Percentiles rank a stretch among this genome's conserved stretches.
phyloP scores from a whole-genome alignment of 2,329 filamentous ascomycete genomes.

The Penicillium sp. region DNA sequence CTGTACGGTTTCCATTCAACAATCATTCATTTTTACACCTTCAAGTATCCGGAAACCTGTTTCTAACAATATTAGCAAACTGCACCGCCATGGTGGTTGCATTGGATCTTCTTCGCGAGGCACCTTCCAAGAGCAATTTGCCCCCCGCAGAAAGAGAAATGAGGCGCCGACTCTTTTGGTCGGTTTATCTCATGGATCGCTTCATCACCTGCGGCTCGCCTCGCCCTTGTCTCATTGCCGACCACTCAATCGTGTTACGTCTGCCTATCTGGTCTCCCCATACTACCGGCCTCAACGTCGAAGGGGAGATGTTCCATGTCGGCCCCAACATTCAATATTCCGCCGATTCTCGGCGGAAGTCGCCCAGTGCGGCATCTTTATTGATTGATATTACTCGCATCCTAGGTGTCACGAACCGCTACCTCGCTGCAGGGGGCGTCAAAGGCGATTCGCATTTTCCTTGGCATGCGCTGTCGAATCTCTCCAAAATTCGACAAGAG shows the following conservation, averaged over 20 bases:
- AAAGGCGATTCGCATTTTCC: slow-evolving; percentile 90
- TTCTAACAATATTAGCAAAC: slow-evolving; percentile 56
- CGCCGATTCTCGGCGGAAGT: slow-evolving; percentile 69
- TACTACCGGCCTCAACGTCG: slow-evolving; percentile 64
- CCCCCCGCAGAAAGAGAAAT: slow-evolving; percentile 74
- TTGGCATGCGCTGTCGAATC: slow-evolving; percentile 83
- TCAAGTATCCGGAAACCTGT: too few relatives aligned
- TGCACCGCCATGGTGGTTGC: slow-evolving; percentile 83
- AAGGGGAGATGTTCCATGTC: slow-evolving; percentile 81
- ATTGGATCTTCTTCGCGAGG: slow-evolving; percentile 78
- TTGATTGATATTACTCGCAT: slow-evolving; percentile 84
- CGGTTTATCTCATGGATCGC: slow-evolving; percentile 84
- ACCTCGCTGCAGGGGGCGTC: slow-evolving; percentile 81
- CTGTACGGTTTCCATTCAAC: slow-evolving; percentile 61
- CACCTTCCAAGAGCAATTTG: slow-evolving; percentile 65
- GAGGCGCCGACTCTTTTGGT: slow-evolving; percentile 82
- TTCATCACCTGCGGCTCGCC: slow-evolving; percentile 82
- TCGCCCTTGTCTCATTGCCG: slow-evolving; percentile 76
- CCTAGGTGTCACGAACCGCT: slow-evolving; percentile 80
- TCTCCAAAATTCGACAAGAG: slow-evolving; percentile 84
- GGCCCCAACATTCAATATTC: slow-evolving; percentile 77
- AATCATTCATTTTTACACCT: too few relatives aligned
- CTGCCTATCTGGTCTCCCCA: slow-evolving; percentile 74
- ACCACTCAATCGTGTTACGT: slow-evolving; percentile 74
- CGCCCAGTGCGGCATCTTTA: slow-evolving; percentile 77